Percentiles rank a stretch among this genome's conserved stretches.
Evolutionary conservation across 768 basidiomycete genomes (phyloP).

Genomic region (Sporobolomyces phaffii): DNA sequence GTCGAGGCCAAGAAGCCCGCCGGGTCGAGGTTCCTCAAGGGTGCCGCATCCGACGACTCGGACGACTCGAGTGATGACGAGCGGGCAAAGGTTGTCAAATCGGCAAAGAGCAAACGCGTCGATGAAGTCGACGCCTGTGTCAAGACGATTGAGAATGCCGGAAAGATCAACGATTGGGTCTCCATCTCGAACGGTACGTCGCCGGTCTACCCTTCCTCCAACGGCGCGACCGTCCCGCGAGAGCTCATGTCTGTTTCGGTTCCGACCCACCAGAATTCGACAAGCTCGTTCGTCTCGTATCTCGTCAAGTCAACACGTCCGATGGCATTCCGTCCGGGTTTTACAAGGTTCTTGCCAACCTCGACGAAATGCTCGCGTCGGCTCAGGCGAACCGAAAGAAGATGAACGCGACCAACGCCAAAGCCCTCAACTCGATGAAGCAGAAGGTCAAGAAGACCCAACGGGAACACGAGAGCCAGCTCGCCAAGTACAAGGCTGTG

Average conservation of each 20-base stretch:
- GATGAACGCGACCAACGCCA: slow-evolving; percentile 85
- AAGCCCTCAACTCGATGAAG: slow-evolving; percentile 93
- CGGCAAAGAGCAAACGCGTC: slow-evolving; percentile 82
- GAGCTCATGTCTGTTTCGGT: not conserved
- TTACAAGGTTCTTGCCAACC: slow-evolving; percentile 63
- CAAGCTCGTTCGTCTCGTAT: slow-evolving; percentile 83
- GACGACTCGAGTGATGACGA: slow-evolving; percentile 56
- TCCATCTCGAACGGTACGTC: slow-evolving; percentile 74
- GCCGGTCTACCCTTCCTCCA: not conserved
- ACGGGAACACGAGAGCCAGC: slow-evolving; percentile 79
- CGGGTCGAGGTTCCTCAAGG: slow-evolving; percentile 50
- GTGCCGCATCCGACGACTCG: slow-evolving; percentile 54
- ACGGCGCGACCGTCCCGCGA: not conserved
- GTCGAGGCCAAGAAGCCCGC: slow-evolving; percentile 42
- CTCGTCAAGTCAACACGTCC: slow-evolving; percentile 73
- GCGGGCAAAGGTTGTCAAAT: slow-evolving; percentile 67
- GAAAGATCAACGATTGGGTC: slow-evolving; percentile 96
- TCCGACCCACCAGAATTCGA: slow-evolving; percentile 70
- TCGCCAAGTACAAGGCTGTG: slow-evolving; percentile 74
- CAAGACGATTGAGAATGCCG: slow-evolving; percentile 84
- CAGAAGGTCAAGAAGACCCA: slow-evolving; percentile 87
- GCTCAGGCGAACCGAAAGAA: slow-evolving; percentile 87
- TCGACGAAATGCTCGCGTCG: slow-evolving; percentile 68
- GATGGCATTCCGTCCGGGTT: slow-evolving; percentile 84
- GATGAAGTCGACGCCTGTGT: slow-evolving; percentile 93